Percentiles rank a stretch among this genome's conserved stretches.
Evolutionary conservation across 2,329 filamentous ascomycete genomes (phyloP).

Genomic region (Raffaelea deltoideospora): DNA sequence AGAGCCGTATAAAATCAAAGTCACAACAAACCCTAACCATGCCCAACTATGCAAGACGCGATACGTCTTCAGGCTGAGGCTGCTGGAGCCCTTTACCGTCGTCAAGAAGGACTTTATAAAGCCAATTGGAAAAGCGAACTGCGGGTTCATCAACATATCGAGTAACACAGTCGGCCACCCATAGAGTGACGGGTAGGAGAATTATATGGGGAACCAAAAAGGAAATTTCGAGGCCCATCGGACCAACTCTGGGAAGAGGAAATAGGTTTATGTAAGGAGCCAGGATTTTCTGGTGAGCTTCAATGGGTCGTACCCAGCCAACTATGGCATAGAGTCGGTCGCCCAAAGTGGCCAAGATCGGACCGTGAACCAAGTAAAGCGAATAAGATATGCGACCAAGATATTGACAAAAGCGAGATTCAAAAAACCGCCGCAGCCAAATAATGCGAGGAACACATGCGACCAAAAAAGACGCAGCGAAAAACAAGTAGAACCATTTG

Average conservation of each 20-base stretch:
- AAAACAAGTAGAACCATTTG: conserved; percentile 55
- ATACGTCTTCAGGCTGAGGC: conserved; percentile 2
- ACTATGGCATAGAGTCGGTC: conserved; percentile 48
- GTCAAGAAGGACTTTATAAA: conserved; percentile 28
- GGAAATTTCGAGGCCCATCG: conserved; percentile 43
- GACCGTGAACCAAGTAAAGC: conserved; percentile 50
- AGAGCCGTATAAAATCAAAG: too few species aligned
- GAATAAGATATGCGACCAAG: conserved; percentile 47
- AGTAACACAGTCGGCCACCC: conserved; percentile 40
- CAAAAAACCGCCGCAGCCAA: conserved; percentile 43
- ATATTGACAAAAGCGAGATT: conserved; percentile 42
- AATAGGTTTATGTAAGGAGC: conserved; percentile 41
- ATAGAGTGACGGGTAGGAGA: conserved; percentile 43
- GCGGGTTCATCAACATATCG: conserved; percentile 42
- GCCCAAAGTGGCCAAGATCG: conserved; percentile 41
- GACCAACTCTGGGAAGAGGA: conserved; percentile 37
- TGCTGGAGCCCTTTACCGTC: neutral
- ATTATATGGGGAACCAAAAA: conserved; percentile 46
- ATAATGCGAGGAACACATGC: conserved; percentile 39
- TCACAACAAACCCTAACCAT: too few species aligned
- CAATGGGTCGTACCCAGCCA: conserved; percentile 32
- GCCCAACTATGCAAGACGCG: conserved; percentile 8
- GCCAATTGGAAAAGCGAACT: conserved; percentile 39
- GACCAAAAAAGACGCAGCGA: conserved; percentile 41
- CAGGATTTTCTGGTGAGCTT: conserved; percentile 25